phyloP scores from a whole-genome alignment of 805 yeast genomes.

The Jamesozyma piceae region DNA sequence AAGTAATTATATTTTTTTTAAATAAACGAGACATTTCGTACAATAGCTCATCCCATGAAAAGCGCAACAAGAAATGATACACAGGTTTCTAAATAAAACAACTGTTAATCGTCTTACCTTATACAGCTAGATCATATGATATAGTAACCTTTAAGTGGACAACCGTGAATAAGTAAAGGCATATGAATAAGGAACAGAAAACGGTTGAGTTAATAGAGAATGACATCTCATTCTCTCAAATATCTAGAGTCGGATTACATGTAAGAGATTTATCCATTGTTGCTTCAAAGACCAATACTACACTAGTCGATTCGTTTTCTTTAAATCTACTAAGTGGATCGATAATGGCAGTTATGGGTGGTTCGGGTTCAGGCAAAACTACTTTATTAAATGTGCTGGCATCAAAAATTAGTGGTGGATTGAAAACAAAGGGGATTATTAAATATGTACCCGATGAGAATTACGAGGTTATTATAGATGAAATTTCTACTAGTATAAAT shows the following conservation, averaged over 20 bases:
- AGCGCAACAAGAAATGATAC: too few relatives aligned
- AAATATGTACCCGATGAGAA: constrained; percentile 19
- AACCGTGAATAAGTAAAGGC: too few relatives aligned
- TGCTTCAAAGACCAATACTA: constrained; percentile 26
- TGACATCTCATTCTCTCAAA: constrained; percentile 16
- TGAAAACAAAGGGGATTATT: constrained; percentile 37
- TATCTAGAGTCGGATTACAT: constrained; percentile 17
- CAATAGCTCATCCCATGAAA: too few relatives aligned
- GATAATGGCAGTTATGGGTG: constrained; percentile 75
- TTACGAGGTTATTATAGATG: not conserved
- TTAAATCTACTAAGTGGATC: constrained; percentile 52
- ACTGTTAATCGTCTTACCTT: too few relatives aligned
- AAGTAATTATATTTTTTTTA: too few relatives aligned
- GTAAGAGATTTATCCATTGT: constrained; percentile 21
- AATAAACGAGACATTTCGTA: too few relatives aligned
- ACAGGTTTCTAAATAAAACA: too few relatives aligned
- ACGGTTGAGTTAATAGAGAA: constrained; percentile 13
- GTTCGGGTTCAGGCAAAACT: constrained; percentile 83
- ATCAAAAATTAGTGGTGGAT: constrained; percentile 36
- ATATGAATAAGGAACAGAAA: not conserved
- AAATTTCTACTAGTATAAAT: not conserved
- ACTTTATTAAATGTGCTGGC: constrained; percentile 63
- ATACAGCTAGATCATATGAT: too few relatives aligned
- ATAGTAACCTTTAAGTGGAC: too few relatives aligned
- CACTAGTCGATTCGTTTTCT: constrained; percentile 42